A percentile compares a stretch with the other conserved stretches of the same genome.
phyloP scores from a whole-genome alignment of 345 rosid species.

The Abelmoschus esculentus region DNA sequence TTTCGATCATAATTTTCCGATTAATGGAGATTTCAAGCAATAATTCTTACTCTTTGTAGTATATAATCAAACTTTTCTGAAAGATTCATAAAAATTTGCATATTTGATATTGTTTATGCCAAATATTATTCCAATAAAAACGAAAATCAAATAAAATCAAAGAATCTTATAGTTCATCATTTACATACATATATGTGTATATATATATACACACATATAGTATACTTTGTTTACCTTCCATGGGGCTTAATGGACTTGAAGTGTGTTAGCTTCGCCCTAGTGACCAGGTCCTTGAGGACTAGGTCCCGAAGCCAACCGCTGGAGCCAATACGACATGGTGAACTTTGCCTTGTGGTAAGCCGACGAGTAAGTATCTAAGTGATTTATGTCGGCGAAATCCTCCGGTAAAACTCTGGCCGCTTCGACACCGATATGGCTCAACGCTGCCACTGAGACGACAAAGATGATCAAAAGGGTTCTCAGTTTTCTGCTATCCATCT shows the following conservation, averaged over 20 bases:
- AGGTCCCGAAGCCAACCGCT: conserved; percentile 31
- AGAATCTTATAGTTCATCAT: not conserved
- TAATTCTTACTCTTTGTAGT: too few species aligned
- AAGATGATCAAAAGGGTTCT: conserved; percentile 19
- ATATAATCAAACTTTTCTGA: too few species aligned
- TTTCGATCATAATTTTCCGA: too few species aligned
- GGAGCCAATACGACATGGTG: conserved; percentile 28
- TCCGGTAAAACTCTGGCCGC: conserved; percentile 32
- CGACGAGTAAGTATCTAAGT: conserved; percentile 14
- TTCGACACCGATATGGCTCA: conserved; percentile 26
- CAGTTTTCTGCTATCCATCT: conserved; percentile 16
- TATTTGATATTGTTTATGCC: not conserved
- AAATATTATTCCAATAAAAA: not conserved
- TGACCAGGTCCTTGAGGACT: conserved; percentile 41
- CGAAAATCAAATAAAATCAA: not conserved
- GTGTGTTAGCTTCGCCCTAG: not conserved
- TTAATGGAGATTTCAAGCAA: too few species aligned
- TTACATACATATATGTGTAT: not conserved
- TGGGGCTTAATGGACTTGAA: not conserved
- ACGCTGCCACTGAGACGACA: conserved; percentile 16
- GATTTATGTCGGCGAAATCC: conserved; percentile 24
- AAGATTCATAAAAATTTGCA: not conserved
- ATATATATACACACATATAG: not conserved
- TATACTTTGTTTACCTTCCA: not conserved
- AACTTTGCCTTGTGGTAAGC: conserved; percentile 21